Conservation (phyloP, 2,329 filamentous ascomycete genomes). For the Cladosporium sp. region DNA sequence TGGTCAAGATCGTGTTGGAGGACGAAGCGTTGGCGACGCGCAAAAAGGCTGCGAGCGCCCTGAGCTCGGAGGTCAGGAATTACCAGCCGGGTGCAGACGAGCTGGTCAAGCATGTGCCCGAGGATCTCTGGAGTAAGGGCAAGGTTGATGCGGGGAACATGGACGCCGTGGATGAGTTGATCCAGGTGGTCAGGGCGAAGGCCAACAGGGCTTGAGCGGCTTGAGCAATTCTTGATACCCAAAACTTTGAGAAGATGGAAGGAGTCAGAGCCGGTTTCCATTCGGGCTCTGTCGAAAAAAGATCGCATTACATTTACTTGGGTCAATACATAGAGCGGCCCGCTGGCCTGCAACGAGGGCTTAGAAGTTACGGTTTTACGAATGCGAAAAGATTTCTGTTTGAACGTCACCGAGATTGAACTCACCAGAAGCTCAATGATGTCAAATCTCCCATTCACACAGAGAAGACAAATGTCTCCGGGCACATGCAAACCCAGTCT, state of each 20-base stretch:
- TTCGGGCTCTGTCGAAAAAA: too few relatives aligned
- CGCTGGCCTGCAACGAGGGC: neutral
- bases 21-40: conserved; percentile 59
- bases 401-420: neutral
- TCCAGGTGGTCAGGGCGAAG: conserved; percentile 15
- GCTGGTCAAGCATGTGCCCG: conserved; percentile 60
- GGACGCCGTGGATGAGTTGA: conserved; percentile 64
- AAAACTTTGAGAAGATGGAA: too few relatives aligned
- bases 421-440: too few relatives aligned
- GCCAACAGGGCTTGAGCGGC: conserved; percentile 5
- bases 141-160: conserved; percentile 76
- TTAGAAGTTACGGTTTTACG: neutral
- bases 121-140: conserved; percentile 49
- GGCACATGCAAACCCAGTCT: too few relatives aligned
- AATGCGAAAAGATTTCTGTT: neutral
- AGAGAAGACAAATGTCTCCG: too few relatives aligned
- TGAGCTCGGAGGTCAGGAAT: conserved; percentile 81
- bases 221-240: neutral
- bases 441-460: too few relatives aligned
- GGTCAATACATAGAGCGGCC: neutral
- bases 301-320: too few relatives aligned
- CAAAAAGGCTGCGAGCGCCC: conserved; percentile 81
- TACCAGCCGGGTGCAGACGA: conserved; percentile 69
- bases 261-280: too few relatives aligned
- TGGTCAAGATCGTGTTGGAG: conserved; percentile 60